Percentiles rank a stretch among this genome's conserved stretches.
These are phyloP conservation scores for Yamadazyma endophytica DNA, from an alignment of 805 yeast genomes.

Conservation along the genomic window DNA sequence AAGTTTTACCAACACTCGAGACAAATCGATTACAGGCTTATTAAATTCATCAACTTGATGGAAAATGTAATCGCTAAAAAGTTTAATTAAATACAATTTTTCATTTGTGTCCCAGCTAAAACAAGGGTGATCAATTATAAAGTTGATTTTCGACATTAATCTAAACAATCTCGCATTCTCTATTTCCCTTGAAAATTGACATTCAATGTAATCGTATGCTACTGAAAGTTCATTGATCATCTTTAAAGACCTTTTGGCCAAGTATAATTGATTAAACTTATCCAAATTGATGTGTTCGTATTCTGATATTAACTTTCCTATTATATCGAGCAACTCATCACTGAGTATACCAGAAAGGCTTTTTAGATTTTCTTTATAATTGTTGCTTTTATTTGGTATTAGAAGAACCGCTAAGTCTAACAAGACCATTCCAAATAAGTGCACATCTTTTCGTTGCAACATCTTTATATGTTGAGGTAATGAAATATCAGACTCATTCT, in stretches of 20 bases:
- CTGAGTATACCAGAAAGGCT: constrained; percentile 23
- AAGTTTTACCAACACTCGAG: constrained; percentile 68
- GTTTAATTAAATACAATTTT: constrained; percentile 52
- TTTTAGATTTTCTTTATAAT: constrained; percentile 12
- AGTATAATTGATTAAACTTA: constrained; percentile 19
- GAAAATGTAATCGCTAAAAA: constrained; percentile 82
- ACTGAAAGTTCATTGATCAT: constrained; percentile 50
- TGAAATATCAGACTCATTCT: constrained; percentile 12
- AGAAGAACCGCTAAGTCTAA: constrained; percentile 47
- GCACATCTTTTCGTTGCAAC: constrained; percentile 54
- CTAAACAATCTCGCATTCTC: constrained; percentile 89
- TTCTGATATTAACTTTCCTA: constrained; percentile 29
- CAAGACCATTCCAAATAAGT: constrained; percentile 56
- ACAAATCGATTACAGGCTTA: constrained; percentile 72
- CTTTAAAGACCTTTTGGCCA: constrained; percentile 20
- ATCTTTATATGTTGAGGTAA: constrained; percentile 8
- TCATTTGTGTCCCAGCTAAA: constrained; percentile 69
- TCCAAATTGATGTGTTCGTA: constrained; percentile 18
- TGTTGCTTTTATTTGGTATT: constrained; percentile 19
- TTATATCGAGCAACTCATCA: constrained; percentile 41
- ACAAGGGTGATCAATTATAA: constrained; percentile 64
- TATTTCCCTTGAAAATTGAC: constrained; percentile 62
- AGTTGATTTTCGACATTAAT: constrained; percentile 74
- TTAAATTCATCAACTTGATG: constrained; percentile 80
- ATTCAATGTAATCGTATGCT: constrained; percentile 55